Evolutionary conservation across 2,329 filamentous ascomycete species (phyloP).

Genomic region (Pseudogymnoascus sp.): DNA sequence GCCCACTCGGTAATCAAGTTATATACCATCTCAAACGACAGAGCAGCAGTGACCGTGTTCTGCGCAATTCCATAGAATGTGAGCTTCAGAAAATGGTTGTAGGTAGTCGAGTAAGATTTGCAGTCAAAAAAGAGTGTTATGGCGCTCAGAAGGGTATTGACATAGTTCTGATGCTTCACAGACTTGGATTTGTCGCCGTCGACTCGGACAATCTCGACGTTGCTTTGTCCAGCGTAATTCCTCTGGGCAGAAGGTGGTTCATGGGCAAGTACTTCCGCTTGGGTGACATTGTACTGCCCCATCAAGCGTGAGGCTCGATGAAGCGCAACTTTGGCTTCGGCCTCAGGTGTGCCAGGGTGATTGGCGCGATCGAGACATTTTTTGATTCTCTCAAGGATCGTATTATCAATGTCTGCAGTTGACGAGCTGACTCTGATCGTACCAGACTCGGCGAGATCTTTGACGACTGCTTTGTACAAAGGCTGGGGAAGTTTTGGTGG

Average conservation of each 20-base stretch:
- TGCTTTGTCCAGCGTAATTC: not conserved
- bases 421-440: not conserved
- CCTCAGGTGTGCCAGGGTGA: not conserved
- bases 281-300: not conserved
- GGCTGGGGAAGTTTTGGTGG: not conserved
- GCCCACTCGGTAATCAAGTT: not conserved
- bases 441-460: not conserved
- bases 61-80: conserved; percentile 5
- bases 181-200: not conserved
- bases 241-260: not conserved
- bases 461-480: not conserved
- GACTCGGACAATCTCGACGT: not conserved
- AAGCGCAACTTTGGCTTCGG: not conserved
- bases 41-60: not conserved
- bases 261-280: not conserved
- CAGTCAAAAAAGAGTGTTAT: conserved; percentile 2
- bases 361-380: not conserved
- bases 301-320: not conserved
- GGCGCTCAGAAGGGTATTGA: not conserved
- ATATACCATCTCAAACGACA: conserved; percentile 11
- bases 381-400: not conserved
- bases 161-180: not conserved
- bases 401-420: not conserved
- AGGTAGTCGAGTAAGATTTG: not conserved
- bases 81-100: not conserved